Evolutionary conservation across 2,329 filamentous ascomycete genomes (phyloP).

Genomic region (Claviceps arundinis): DNA sequence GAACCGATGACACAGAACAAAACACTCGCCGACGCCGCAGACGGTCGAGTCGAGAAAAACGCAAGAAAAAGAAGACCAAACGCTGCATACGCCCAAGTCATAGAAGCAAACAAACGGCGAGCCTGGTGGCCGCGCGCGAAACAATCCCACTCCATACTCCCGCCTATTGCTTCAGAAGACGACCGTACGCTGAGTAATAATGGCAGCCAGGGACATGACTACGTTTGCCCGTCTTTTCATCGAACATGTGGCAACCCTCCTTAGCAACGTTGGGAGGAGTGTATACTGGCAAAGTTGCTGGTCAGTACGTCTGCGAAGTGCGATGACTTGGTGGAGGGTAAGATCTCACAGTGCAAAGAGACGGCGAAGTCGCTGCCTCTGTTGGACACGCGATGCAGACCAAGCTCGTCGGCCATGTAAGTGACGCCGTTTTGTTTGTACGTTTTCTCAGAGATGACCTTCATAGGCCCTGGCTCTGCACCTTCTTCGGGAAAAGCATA

Average conservation of each 20-base stretch:
- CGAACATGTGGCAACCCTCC: slow-evolving; percentile 70
- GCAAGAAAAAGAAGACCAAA: background rate
- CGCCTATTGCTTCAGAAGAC: slow-evolving; percentile 27
- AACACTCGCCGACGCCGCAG: background rate
- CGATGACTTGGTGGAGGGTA: slow-evolving; percentile 1
- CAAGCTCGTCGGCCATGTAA: slow-evolving; percentile 86
- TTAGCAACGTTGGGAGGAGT: slow-evolving; percentile 81
- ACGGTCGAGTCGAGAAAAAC: background rate
- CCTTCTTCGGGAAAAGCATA: slow-evolving; percentile 54
- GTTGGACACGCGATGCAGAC: slow-evolving; percentile 73
- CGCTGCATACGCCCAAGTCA: slow-evolving; percentile 4
- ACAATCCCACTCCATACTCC: background rate
- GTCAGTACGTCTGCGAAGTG: slow-evolving; percentile 18
- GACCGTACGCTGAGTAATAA: slow-evolving; percentile 55
- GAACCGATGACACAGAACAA: background rate
- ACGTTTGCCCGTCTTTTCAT: slow-evolving; percentile 60
- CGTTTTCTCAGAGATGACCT: slow-evolving; percentile 51
- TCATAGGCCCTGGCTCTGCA: slow-evolving; percentile 40
- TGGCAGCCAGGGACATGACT: slow-evolving; percentile 58
- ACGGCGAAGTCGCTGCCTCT: slow-evolving; percentile 63
- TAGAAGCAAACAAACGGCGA: background rate
- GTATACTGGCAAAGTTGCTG: slow-evolving; percentile 42
- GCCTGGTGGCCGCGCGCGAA: background rate
- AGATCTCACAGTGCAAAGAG: slow-evolving; percentile 56
- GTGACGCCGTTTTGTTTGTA: slow-evolving; percentile 63